Conservation (phyloP, 345 rosid species). For the Bretschneidera sinensis region DNA sequence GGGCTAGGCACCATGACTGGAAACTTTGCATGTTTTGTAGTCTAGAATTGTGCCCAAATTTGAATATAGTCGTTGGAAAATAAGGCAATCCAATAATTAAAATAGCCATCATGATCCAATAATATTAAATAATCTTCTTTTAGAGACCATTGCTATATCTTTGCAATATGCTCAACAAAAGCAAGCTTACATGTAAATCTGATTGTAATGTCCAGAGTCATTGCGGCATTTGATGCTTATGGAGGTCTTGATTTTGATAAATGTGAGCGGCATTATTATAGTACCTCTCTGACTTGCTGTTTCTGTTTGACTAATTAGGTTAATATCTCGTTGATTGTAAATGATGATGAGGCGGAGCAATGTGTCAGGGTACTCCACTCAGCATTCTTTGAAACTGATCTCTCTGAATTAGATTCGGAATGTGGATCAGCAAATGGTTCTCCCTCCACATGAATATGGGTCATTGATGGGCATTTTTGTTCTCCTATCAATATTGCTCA, state of each 20-base stretch:
- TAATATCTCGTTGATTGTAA: constrained; percentile 83
- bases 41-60: not conserved
- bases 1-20: too few relatives aligned
- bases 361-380: constrained; percentile 79
- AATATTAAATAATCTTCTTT: not conserved
- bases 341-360: constrained; percentile 76
- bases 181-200: not conserved
- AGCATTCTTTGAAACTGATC: constrained; percentile 57
- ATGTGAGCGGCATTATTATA: too few relatives aligned
- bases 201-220: not conserved
- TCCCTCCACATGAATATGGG: constrained; percentile 12
- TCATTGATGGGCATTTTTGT: not conserved
- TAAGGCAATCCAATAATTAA: too few relatives aligned
- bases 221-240: too few relatives aligned
- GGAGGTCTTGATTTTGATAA: too few relatives aligned
- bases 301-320: constrained; percentile 38
- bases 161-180: too few relatives aligned
- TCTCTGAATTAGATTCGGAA: constrained; percentile 22
- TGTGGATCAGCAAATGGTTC: constrained; percentile 21
- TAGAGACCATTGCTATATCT: constrained; percentile 2
- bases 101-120: not conserved
- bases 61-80: too few relatives aligned
- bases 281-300: not conserved
- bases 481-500: not conserved
- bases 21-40: too few relatives aligned